These are phyloP conservation scores for Kodamaea laetipori DNA, from an alignment of 805 yeast genomes.

Conservation along the genomic window DNA sequence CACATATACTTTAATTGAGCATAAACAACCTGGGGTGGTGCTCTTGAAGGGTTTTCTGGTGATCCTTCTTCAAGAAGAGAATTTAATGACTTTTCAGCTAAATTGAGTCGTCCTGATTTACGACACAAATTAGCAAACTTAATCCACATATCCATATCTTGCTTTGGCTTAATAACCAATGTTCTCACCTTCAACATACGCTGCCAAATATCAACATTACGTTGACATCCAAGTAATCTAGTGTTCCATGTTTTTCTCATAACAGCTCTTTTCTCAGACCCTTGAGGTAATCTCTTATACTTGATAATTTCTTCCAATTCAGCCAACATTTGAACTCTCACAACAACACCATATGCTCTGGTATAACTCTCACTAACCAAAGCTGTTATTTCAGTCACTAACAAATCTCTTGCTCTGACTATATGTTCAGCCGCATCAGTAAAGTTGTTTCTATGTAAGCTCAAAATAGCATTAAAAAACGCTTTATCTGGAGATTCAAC, in stretches of 20 bases:
- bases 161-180: constrained; percentile 89
- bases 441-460: constrained; percentile 83
- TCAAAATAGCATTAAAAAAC: constrained; percentile 87
- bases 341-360: constrained; percentile 95
- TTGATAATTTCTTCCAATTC: constrained; percentile 93
- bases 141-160: constrained; percentile 97
- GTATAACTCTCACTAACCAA: constrained; percentile 93
- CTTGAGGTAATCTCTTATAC: constrained; percentile 82
- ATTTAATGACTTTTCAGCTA: constrained; percentile 90
- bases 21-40: constrained; percentile 96
- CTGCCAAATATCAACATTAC: constrained; percentile 99
- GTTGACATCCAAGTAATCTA: constrained; percentile 88
- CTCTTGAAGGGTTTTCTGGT: constrained; percentile 64
- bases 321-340: constrained; percentile 94
- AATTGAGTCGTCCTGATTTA: constrained; percentile 86
- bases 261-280: constrained; percentile 73
- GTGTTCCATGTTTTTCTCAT: constrained; percentile 94
- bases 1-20: constrained; percentile 96
- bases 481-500: constrained; percentile 92
- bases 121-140: constrained; percentile 95
- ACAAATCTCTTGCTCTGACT: constrained; percentile 78
- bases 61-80: constrained; percentile 72
- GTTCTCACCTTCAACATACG: constrained; percentile 91
- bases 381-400: constrained; percentile 93
- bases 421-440: constrained; percentile 80